Conservation (phyloP, 352 stramenopile species). For the Thraustotheca clavata region DNA sequence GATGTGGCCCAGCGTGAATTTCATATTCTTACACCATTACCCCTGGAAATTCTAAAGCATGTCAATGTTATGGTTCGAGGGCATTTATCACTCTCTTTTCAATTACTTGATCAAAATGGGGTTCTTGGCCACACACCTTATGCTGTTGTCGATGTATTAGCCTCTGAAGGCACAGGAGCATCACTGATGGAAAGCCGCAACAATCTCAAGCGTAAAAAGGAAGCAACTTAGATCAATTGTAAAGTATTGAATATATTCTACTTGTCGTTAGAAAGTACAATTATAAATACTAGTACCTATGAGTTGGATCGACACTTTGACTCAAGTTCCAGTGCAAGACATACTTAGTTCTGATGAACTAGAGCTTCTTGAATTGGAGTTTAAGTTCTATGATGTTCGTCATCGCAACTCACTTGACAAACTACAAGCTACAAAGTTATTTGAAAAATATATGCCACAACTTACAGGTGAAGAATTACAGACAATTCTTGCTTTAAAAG, state of each 20-base stretch:
- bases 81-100: constrained; percentile 45
- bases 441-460: not conserved
- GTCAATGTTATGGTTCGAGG: constrained; percentile 71
- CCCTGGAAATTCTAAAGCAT: constrained; percentile 35
- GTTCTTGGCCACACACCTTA: constrained; percentile 43
- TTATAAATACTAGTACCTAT: not conserved
- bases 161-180: constrained; percentile 63
- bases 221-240: not conserved
- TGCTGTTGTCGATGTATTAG: constrained; percentile 56
- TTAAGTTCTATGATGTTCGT: not conserved
- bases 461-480: constrained; percentile 6
- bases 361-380: constrained; percentile 6
- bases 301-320: not conserved
- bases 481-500: not conserved
- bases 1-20: constrained; percentile 44
- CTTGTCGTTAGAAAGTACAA: not conserved
- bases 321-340: not conserved
- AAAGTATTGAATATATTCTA: not conserved
- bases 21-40: constrained; percentile 60
- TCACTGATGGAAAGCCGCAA: constrained; percentile 77
- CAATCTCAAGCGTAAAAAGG: constrained; percentile 74
- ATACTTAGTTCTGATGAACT: constrained; percentile 8
- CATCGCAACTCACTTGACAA: not conserved
- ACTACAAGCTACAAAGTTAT: constrained; percentile 10
- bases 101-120: constrained; percentile 39